A percentile compares a stretch with the other conserved stretches of the same genome.
Evolutionary conservation across 2,329 filamentous ascomycete species (phyloP).

Genomic region (Akanthomyces dipterigenus): DNA sequence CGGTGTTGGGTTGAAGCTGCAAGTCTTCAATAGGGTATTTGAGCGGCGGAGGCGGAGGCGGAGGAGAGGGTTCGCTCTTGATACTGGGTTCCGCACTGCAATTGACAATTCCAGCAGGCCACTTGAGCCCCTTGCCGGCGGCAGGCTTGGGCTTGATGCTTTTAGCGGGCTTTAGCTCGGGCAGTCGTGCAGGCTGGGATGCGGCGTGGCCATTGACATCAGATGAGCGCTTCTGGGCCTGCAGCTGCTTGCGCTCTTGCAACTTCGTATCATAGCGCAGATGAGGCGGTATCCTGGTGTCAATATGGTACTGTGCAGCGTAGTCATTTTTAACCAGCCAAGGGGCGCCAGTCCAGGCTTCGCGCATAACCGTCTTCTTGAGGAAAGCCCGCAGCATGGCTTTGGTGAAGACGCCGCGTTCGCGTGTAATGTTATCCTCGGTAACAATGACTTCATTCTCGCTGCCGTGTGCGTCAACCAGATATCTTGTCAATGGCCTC

Average conservation of each 20-base stretch:
- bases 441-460: conserved; percentile 73
- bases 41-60: conserved; percentile 57
- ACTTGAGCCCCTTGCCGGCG: conserved; percentile 62
- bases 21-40: conserved; percentile 97
- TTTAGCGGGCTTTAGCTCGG: conserved; percentile 59
- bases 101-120: conserved; percentile 25
- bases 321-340: conserved; percentile 90
- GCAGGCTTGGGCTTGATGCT: neutral
- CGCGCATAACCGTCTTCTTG: conserved; percentile 86
- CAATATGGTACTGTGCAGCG: conserved; percentile 77
- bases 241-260: conserved; percentile 66
- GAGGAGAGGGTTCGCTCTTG: conserved; percentile 32
- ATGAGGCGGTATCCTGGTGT: conserved; percentile 77
- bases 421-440: conserved; percentile 74
- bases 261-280: conserved; percentile 75
- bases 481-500: conserved; percentile 69
- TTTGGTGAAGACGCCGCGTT: conserved; percentile 91
- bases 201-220: conserved; percentile 35
- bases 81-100: conserved; percentile 27
- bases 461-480: conserved; percentile 65
- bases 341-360: conserved; percentile 91
- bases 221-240: conserved; percentile 56
- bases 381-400: conserved; percentile 89
- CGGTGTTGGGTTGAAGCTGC: conserved; percentile 65
- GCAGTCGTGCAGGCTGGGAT: conserved; percentile 47